Conservation (phyloP, 1,284 basidiomycete species). For the Earliella scabrosa region DNA sequence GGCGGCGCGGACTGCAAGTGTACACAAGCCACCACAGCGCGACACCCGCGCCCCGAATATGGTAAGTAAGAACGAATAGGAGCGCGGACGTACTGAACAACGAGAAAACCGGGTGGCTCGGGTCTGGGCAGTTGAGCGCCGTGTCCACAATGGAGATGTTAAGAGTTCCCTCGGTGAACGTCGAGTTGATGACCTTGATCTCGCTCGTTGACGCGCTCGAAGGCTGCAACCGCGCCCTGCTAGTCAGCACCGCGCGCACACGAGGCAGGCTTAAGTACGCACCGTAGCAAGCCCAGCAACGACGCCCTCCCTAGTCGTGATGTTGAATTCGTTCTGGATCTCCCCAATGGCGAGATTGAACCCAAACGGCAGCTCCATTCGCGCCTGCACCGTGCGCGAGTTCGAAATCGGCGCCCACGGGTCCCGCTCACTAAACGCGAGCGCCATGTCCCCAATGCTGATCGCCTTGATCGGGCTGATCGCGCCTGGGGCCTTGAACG, state of each 20-base stretch:
- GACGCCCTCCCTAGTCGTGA: slow-evolving; percentile 52
- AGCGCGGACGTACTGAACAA: slow-evolving; percentile 53
- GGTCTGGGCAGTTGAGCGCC: slow-evolving; percentile 52
- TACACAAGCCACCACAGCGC: no score
- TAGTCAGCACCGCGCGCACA: no score
- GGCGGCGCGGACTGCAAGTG: no score
- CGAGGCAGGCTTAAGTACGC: no score
- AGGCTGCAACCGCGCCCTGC: no score
- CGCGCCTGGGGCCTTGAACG: slow-evolving; percentile 56
- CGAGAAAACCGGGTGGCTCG: slow-evolving; percentile 56
- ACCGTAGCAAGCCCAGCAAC: slow-evolving; percentile 59
- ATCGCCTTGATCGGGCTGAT: slow-evolving; percentile 76
- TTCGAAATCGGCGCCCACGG: slow-evolving; percentile 66
- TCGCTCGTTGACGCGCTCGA: slow-evolving; percentile 62
- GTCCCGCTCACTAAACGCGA: slow-evolving; percentile 58
- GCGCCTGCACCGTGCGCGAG: slow-evolving; percentile 64
- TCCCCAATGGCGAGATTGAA: slow-evolving; percentile 68
- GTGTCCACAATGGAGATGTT: slow-evolving; percentile 68
- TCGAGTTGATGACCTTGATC: slow-evolving; percentile 53
- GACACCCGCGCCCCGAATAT: no score
- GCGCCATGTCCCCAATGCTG: slow-evolving; percentile 63
- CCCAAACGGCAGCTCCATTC: slow-evolving; percentile 73
- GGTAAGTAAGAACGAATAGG: background rate
- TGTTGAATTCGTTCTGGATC: slow-evolving; percentile 72
- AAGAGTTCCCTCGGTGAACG: slow-evolving; percentile 68